Evolutionary conservation across 1,284 basidiomycete genomes (phyloP).

Genomic region (Ustilago trichophora): DNA sequence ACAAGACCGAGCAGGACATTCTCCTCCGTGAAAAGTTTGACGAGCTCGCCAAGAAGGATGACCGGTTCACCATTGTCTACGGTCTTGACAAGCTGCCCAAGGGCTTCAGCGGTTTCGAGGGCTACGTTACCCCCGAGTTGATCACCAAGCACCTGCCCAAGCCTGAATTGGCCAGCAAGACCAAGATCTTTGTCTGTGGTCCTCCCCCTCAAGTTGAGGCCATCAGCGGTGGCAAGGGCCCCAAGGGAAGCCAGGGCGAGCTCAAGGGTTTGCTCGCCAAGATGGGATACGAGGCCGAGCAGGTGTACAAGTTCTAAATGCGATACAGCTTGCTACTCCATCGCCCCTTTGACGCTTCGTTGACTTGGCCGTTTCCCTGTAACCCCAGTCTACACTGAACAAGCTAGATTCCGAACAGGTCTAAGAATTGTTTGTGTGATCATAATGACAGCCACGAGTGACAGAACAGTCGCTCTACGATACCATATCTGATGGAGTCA

Average conservation of each 20-base stretch:
- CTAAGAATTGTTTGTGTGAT: not conserved
- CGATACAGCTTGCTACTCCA: not conserved
- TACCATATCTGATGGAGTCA: too few relatives aligned
- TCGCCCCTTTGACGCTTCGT: not conserved
- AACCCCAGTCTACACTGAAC: too few relatives aligned
- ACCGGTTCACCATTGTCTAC: conserved; percentile 81
- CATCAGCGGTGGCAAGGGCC: conserved; percentile 61
- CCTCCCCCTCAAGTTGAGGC: conserved; percentile 62
- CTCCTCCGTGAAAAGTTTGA: conserved; percentile 85
- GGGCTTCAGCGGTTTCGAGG: conserved; percentile 71
- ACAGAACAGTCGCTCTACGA: too few relatives aligned
- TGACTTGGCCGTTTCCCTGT: too few relatives aligned
- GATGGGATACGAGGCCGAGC: conserved; percentile 60
- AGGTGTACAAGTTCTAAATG: conserved; percentile 61
- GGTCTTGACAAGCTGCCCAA: conserved; percentile 80
- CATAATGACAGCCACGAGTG: not conserved
- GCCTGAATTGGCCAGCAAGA: conserved; percentile 77
- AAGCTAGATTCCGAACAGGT: too few relatives aligned
- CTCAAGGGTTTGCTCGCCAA: conserved; percentile 62
- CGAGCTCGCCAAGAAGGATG: conserved; percentile 57
- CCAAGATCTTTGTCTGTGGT: conserved; percentile 89
- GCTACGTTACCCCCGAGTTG: conserved; percentile 75
- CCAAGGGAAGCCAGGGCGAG: conserved; percentile 62
- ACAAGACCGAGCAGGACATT: conserved; percentile 89
- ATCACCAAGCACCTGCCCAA: conserved; percentile 77